Base-by-base conservation (phyloP, 2,329 filamentous ascomycete species). In the Drechmeria coniospora region DNA sequence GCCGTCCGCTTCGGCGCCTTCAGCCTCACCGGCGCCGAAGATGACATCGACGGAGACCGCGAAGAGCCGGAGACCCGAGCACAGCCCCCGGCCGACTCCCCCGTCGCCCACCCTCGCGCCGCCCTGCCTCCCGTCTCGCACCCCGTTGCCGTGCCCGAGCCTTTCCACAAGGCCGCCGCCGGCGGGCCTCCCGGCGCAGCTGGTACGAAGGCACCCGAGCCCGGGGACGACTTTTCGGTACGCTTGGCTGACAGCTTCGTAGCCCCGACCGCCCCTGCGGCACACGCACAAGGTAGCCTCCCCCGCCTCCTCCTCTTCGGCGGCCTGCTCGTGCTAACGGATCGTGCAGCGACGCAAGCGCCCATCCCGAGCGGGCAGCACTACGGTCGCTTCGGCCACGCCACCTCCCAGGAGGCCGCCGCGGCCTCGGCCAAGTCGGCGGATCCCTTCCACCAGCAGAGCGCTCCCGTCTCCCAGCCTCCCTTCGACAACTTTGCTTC, bases 1-100 rank as follows among this genome's bases (percentile, higher is more conserved):
- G 80, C 86, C 27, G 84, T 98, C 26, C 87, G 95, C 50, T 98
- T 98, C 51, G 90, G 90, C 37, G 92, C 86, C 51, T 82, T 98
- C 64, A 92, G 79, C 47, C 56, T 98, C 45, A 86, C 81, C 47
- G 84, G 76, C 29, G 69, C 70, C 34, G 79, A 86, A 26, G 79
- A 84, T 29, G 86, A 94, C 45, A 81, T 93, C 36, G 90, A 95
- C 47, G 84, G 87, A 37, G 84, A 94, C 46, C 74, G 86, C 36
- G 90, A 98, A 58, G 84, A 95, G 53, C 76, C 87, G 22, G 87
- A 95, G 63, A 95, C 90, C 31, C 77, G 87, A 45, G 76, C 82
- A 38, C 87, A 94, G 48, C 84, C 87, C 36, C 87, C 87, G 16
- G 82, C 87, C 40, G 86, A 93, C 49, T 94, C 90, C 12, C 90